Conservation (phyloP, 106 monocot genomes). For the Triglochin maritima region DNA sequence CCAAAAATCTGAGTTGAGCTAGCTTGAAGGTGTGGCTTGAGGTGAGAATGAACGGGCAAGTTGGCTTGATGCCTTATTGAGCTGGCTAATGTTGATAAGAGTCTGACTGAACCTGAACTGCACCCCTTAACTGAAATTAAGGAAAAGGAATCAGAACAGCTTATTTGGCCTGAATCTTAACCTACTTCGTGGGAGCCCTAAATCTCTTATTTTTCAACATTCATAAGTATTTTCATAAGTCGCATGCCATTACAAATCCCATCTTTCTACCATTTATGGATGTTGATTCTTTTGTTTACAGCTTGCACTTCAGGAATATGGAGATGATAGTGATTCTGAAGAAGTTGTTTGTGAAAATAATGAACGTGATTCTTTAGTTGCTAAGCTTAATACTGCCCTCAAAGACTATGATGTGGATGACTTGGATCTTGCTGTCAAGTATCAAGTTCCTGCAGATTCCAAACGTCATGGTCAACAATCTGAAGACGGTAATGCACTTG, state of each 20-base stretch:
- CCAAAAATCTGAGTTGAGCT: too few species aligned
- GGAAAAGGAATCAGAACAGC: too few species aligned
- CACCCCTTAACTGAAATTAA: too few species aligned
- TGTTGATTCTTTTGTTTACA: slow-evolving; percentile 18
- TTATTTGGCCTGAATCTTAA: too few species aligned
- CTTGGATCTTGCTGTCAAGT: slow-evolving; percentile 38
- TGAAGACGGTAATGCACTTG: neutral
- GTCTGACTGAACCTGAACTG: too few species aligned
- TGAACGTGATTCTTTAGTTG: slow-evolving; percentile 39
- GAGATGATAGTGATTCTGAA: slow-evolving; percentile 32
- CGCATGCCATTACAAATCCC: neutral
- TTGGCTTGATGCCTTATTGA: too few species aligned
- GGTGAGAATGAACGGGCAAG: too few species aligned
- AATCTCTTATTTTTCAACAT: too few species aligned
- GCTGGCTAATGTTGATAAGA: too few species aligned
- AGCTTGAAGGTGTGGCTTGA: too few species aligned
- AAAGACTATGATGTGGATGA: slow-evolving; percentile 39
- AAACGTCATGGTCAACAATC: slow-evolving; percentile 17
- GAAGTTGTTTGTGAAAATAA: slow-evolving; percentile 13
- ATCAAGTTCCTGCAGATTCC: slow-evolving; percentile 49
- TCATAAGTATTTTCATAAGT: neutral
- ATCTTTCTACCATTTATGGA: neutral
- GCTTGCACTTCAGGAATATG: slow-evolving; percentile 62
- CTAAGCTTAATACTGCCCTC: slow-evolving; percentile 48
- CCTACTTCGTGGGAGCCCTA: too few species aligned